Evolutionary conservation across 1,284 basidiomycete species (phyloP).

Genomic region (Ustilago vetiveriae): DNA sequence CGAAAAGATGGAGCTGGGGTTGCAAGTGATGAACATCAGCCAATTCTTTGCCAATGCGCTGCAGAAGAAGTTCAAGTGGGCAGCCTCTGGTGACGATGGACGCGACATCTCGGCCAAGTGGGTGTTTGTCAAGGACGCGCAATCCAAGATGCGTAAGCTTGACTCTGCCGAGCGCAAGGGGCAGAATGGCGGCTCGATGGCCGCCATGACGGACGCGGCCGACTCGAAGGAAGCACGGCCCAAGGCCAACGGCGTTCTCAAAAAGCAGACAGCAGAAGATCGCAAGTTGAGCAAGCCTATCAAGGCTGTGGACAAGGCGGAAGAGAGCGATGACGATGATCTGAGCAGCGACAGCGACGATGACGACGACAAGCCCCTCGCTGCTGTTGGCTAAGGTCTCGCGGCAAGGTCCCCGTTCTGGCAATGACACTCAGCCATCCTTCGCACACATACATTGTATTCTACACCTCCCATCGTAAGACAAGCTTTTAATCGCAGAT

Average conservation of each 20-base stretch:
- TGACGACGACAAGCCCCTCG: slow-evolving; percentile 48
- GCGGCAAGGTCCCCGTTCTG: no score
- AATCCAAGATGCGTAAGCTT: slow-evolving; percentile 58
- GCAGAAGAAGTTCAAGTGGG: slow-evolving; percentile 67
- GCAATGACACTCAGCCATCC: background rate
- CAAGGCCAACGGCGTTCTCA: slow-evolving; percentile 25
- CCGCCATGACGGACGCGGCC: slow-evolving; percentile 41
- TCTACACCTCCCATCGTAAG: no score
- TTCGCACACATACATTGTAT: background rate
- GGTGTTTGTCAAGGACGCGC: slow-evolving; percentile 62
- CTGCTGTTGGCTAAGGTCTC: background rate
- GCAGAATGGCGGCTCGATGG: slow-evolving; percentile 34
- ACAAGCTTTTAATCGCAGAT: no score
- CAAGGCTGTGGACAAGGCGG: slow-evolving; percentile 31
- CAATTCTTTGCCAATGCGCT: slow-evolving; percentile 65
- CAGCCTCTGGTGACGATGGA: slow-evolving; percentile 51
- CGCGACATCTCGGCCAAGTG: slow-evolving; percentile 52
- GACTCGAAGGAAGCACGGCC: slow-evolving; percentile 22
- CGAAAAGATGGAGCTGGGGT: slow-evolving; percentile 64
- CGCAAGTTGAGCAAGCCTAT: slow-evolving; percentile 20
- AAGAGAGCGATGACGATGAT: slow-evolving; percentile 34
- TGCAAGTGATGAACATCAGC: slow-evolving; percentile 60
- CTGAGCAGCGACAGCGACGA: slow-evolving; percentile 26
- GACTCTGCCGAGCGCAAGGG: slow-evolving; percentile 53
- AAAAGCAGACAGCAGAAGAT: slow-evolving; percentile 39